These are phyloP conservation scores for Xylariales sp. DNA, from an alignment of 2,329 filamentous ascomycete species.

Conservation along the genomic window DNA sequence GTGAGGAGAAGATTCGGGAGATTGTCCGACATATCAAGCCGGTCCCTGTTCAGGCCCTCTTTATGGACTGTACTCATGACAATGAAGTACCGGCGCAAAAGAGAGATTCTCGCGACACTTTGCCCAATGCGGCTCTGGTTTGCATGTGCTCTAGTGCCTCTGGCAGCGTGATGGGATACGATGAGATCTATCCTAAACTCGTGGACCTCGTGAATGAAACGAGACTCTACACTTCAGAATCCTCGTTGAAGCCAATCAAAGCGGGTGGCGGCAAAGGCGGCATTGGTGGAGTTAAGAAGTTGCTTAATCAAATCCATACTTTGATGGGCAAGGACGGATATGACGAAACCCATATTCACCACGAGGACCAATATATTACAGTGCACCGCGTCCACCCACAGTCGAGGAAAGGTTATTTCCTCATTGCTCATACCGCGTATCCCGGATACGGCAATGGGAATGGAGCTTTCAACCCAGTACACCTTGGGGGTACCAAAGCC, in stretches of 20 bases:
- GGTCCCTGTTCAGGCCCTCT: constrained; percentile 86
- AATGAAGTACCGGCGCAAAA: constrained; percentile 96
- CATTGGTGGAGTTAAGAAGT: constrained; percentile 85
- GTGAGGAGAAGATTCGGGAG: constrained; percentile 45
- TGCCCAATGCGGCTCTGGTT: constrained; percentile 90
- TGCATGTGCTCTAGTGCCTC: constrained; percentile 94
- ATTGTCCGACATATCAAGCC: constrained; percentile 77
- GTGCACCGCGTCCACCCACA: constrained; percentile 92
- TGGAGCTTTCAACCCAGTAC: constrained; percentile 72
- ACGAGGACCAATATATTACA: constrained; percentile 93
- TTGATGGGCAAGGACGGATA: constrained; percentile 95
- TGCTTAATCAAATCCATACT: constrained; percentile 91
- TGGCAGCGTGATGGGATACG: constrained; percentile 96
- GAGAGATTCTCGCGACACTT: constrained; percentile 85
- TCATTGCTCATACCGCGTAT: constrained; percentile 95
- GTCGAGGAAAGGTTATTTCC: constrained; percentile 88
- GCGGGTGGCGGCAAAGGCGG: constrained; percentile 71
- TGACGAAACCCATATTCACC: constrained; percentile 92
- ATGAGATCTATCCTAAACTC: constrained; percentile 89
- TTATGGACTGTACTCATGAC: constrained; percentile 99
- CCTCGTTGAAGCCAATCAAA: constrained; percentile 59
- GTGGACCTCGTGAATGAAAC: constrained; percentile 93
- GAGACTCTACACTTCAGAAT: constrained; percentile 74
- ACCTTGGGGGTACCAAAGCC: constrained; percentile 78
- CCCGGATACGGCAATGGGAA: constrained; percentile 85